Base-by-base conservation (phyloP, 176 grass and related monocot species). In the Rhipidocladum racemiflorum region DNA sequence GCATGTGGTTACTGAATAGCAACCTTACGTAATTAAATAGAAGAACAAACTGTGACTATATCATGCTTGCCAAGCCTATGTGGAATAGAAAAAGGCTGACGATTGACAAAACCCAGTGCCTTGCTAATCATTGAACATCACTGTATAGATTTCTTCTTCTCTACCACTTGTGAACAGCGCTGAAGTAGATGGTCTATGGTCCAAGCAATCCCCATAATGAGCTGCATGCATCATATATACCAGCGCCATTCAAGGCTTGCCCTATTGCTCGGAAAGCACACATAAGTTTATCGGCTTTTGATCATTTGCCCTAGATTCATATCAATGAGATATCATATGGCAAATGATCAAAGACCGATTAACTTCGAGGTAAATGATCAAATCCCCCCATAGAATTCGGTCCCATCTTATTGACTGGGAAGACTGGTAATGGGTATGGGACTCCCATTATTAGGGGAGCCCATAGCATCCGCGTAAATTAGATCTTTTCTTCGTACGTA, bases 181-280 rank as follows among this genome's bases (percentile, higher is more conserved):
- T 78, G 8, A 61, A 56, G 35, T 70, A 56, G 55, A 71, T 83
- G 86, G 73, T 76, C 64, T 79, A 83, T 83, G 73, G 68, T 72
- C 55, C 65, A 55, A 78, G 15, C 34, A 78, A 60, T 23, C 57
- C 9, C 18, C 55, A 78, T 77, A 65, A 72, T 78, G 57, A 77
- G 28, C 17, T 68, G 16, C 17, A 66, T 68, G 16, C 17, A 66
- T 57, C 20, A 2, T 65, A 38, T 56, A 45, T 56, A 56, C 60
- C 73, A 18, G 44, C 49, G 12, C 46, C 34, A 78, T 72, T 78
- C 24, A 77, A 72, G 56, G 43, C 25, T 78, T 88, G 45, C 65
- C 30, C 69, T 77, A 45, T 76, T 77, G 45, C 66, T 72, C 5
- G 46, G 74, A 65, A 60, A 78, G n/a, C 55, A 63, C 65, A 35